Evolutionary conservation across 2,329 filamentous ascomycete genomes (phyloP).

Genomic region (Emmonsiellopsis sp.): DNA sequence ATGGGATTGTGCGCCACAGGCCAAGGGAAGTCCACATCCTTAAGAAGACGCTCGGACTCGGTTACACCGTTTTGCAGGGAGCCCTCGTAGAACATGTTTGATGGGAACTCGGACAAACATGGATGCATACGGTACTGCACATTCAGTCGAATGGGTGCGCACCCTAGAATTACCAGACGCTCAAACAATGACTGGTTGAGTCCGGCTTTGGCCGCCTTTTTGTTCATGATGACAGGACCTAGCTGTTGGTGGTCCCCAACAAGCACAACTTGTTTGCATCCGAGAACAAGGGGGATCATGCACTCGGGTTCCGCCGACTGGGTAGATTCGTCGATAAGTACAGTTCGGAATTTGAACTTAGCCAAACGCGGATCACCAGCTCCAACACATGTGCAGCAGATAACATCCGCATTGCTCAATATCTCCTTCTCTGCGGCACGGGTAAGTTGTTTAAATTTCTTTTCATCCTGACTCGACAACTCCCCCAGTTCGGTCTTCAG

Average conservation of each 20-base stretch:
- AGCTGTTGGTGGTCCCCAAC: slow-evolving; percentile 98
- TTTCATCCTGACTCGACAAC: slow-evolving; percentile 90
- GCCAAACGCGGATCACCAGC: slow-evolving; percentile 89
- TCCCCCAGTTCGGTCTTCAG: slow-evolving; percentile 89
- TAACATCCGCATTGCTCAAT: slow-evolving; percentile 87
- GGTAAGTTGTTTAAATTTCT: slow-evolving; percentile 95
- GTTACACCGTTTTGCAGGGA: slow-evolving; percentile 95
- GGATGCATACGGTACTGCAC: slow-evolving; percentile 99
- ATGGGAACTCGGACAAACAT: slow-evolving; percentile 91
- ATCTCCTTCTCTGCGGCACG: slow-evolving; percentile 93
- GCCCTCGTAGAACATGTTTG: slow-evolving; percentile 99
- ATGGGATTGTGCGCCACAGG: slow-evolving; percentile 88
- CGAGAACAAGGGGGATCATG: slow-evolving; percentile 94
- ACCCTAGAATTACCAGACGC: slow-evolving; percentile 83
- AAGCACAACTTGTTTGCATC: slow-evolving; percentile 97
- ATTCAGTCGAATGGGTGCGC: slow-evolving; percentile 84
- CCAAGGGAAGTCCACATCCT: slow-evolving; percentile 97
- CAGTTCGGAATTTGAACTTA: slow-evolving; percentile 97
- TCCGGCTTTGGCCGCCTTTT: slow-evolving; percentile 96
- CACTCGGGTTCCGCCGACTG: slow-evolving; percentile 97
- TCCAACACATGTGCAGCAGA: slow-evolving; percentile 97
- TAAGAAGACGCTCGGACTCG: slow-evolving; percentile 74
- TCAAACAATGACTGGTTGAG: slow-evolving; percentile 98
- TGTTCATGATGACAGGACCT: slow-evolving; percentile 99
- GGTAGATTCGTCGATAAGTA: slow-evolving; percentile 95